Conservation (phyloP, 2,329 filamentous ascomycete species). For the Colletotrichum camelliae region DNA sequence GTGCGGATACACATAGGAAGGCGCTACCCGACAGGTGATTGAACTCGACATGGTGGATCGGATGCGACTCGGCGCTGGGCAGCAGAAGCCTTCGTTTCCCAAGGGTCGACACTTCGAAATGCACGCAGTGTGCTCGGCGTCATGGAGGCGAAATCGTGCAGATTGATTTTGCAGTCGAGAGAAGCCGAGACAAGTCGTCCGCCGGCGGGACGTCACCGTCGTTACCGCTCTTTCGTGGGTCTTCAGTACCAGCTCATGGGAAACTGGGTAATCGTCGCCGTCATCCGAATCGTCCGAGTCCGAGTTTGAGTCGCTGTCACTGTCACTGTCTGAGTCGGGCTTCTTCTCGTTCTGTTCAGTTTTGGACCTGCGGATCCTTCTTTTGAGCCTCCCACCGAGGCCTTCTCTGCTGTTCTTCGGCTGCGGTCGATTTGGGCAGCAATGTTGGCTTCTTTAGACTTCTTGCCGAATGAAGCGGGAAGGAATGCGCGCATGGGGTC, state of each 20-base stretch:
- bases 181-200: slow-evolving; percentile 88
- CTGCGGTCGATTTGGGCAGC: slow-evolving; percentile 82
- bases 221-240: slow-evolving; percentile 91
- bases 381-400: slow-evolving; percentile 30
- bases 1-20: slow-evolving; percentile 86
- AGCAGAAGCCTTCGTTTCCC: slow-evolving; percentile 72
- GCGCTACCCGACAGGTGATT: slow-evolving; percentile 80
- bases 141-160: slow-evolving; percentile 96
- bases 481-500: slow-evolving; percentile 79
- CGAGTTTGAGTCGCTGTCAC: slow-evolving; percentile 55
- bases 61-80: slow-evolving; percentile 80
- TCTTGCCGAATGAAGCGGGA: slow-evolving; percentile 85
- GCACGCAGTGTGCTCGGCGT: slow-evolving; percentile 92
- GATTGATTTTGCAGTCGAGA: slow-evolving; percentile 86
- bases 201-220: slow-evolving; percentile 78
- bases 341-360: slow-evolving; percentile 26
- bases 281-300: slow-evolving; percentile 71
- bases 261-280: slow-evolving; percentile 88
- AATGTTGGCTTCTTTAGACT: slow-evolving; percentile 74
- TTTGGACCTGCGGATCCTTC: slow-evolving; percentile 28
- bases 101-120: slow-evolving; percentile 92
- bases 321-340: slow-evolving; percentile 35
- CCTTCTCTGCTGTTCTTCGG: slow-evolving; percentile 61
- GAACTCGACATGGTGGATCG: slow-evolving; percentile 86
- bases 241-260: slow-evolving; percentile 91